Conservation (phyloP, 2,329 filamentous ascomycete genomes). For the Claviceps sp. region DNA sequence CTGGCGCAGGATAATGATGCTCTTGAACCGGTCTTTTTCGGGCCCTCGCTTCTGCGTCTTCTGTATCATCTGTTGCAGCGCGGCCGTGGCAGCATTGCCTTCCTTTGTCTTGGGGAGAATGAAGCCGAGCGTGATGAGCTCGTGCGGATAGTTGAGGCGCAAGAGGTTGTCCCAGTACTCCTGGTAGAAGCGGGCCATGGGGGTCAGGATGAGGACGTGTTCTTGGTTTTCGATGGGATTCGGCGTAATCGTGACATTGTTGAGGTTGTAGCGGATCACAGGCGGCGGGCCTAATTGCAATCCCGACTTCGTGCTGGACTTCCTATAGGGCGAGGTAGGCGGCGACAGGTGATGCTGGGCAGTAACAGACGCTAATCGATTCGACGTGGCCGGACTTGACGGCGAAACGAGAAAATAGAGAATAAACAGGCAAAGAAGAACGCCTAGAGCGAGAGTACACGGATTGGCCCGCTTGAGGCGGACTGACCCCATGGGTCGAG, state of each 20-base stretch:
- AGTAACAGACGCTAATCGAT: slow-evolving; percentile 33
- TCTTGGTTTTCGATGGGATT: slow-evolving; percentile 69
- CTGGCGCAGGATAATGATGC: slow-evolving; percentile 86
- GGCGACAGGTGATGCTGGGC: slow-evolving; percentile 30
- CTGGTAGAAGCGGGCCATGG: slow-evolving; percentile 84
- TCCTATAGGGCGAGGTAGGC: slow-evolving; percentile 30
- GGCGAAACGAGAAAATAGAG: slow-evolving; percentile 48
- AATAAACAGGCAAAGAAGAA: slow-evolving; percentile 58
- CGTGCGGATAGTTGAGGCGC: slow-evolving; percentile 75
- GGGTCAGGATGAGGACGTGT: slow-evolving; percentile 80
- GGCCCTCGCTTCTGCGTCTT: slow-evolving; percentile 69
- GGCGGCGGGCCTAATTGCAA: slow-evolving; percentile 48
- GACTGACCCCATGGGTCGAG: slow-evolving; percentile 46
- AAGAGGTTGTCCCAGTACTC: slow-evolving; percentile 92
- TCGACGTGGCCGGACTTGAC: slow-evolving; percentile 31
- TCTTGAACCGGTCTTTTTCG: slow-evolving; percentile 73
- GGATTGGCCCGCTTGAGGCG: slow-evolving; percentile 73
- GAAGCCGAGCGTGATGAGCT: slow-evolving; percentile 88
- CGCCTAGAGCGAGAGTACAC: slow-evolving; percentile 59
- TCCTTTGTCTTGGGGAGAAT: slow-evolving; percentile 91
- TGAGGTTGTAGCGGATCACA: slow-evolving; percentile 86
- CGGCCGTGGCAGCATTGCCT: slow-evolving; percentile 72
- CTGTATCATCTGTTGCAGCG: slow-evolving; percentile 71
- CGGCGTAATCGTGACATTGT: slow-evolving; percentile 75
- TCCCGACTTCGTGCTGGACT: slow-evolving; percentile 21